Conservation (phyloP, 192 early-diverging fungal genomes). For the Blastocladiella britannica region DNA sequence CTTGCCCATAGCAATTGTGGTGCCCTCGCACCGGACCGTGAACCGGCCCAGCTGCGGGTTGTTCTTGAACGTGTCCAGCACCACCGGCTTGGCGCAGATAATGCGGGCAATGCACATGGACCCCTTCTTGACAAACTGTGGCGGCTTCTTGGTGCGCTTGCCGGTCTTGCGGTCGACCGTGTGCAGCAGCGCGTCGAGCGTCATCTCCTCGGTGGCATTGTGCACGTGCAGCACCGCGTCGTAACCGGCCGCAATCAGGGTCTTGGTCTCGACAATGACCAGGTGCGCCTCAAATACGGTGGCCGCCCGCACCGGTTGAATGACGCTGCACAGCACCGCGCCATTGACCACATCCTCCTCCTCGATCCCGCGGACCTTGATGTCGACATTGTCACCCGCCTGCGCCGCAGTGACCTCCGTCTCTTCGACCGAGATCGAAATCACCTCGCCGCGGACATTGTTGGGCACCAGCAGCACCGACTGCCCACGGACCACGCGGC, state of each 20-base stretch:
- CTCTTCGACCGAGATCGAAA: slow-evolving; percentile 67
- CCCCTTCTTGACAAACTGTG: slow-evolving; percentile 82
- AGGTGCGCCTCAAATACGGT: slow-evolving; percentile 69
- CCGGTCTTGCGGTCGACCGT: slow-evolving; percentile 84
- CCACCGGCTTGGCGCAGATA: slow-evolving; percentile 50
- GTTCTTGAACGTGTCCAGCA: slow-evolving; percentile 68
- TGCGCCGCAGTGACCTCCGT: slow-evolving; percentile 47
- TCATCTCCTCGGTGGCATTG: slow-evolving; percentile 69
- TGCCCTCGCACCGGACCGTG: slow-evolving; percentile 93
- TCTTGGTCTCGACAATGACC: slow-evolving; percentile 78
- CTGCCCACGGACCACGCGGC: slow-evolving; percentile 71
- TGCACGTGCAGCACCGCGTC: slow-evolving; percentile 83
- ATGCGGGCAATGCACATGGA: slow-evolving; percentile 74
- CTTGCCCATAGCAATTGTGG: slow-evolving; percentile 73
- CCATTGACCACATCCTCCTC: slow-evolving; percentile 77
- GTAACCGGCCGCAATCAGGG: slow-evolving; percentile 92
- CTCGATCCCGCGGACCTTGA: slow-evolving; percentile 74
- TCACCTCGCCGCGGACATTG: slow-evolving; percentile 56
- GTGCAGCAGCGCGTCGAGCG: slow-evolving; percentile 59
- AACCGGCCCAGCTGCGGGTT: slow-evolving; percentile 87
- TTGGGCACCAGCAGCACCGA: slow-evolving; percentile 83
- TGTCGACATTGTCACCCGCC: slow-evolving; percentile 85
- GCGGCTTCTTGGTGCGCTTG: slow-evolving; percentile 65
- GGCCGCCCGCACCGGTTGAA: slow-evolving; percentile 56
- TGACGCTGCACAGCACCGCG: slow-evolving; percentile 63